These are phyloP conservation scores for Arachnopeziza araneosa DNA, from an alignment of 2,329 filamentous ascomycete species.

Conservation along the genomic window DNA sequence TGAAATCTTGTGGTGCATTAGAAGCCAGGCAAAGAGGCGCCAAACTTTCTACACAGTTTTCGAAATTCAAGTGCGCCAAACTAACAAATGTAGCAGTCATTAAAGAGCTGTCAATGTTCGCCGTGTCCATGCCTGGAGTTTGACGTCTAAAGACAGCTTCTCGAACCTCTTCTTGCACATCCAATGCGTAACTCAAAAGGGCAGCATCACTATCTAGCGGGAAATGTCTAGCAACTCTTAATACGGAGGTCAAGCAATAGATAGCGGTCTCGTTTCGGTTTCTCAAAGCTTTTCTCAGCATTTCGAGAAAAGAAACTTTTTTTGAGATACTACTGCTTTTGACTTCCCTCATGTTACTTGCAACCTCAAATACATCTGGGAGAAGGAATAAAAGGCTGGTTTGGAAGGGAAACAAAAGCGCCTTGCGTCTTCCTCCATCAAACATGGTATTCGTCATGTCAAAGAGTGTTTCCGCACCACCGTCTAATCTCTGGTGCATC, in stretches of 20 bases:
- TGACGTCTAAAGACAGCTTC: conserved; percentile 58
- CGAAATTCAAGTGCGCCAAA: conserved; percentile 55
- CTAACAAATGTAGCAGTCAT: conserved; percentile 64
- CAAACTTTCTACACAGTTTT: conserved; percentile 51
- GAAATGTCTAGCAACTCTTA: conserved; percentile 60
- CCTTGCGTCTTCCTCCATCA: conserved; percentile 51
- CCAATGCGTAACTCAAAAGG: conserved; percentile 58
- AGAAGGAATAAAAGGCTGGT: conserved; percentile 56
- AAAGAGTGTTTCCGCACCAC: conserved; percentile 60
- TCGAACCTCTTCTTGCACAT: conserved; percentile 63
- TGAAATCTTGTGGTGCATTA: conserved; percentile 53
- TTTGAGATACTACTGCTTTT: conserved; percentile 59
- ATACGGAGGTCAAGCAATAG: conserved; percentile 58
- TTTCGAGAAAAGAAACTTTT: conserved; percentile 60
- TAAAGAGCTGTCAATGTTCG: conserved; percentile 55
- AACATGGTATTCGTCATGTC: conserved; percentile 61
- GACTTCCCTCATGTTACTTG: conserved; percentile 59
- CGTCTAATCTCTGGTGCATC: conserved; percentile 56
- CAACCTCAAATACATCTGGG: conserved; percentile 65
- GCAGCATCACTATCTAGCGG: conserved; percentile 54
- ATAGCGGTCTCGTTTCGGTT: conserved; percentile 62
- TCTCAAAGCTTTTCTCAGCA: conserved; percentile 54
- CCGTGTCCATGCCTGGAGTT: conserved; percentile 40
- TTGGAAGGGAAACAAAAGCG: conserved; percentile 56
- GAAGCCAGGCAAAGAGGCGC: conserved; percentile 50